phyloP scores from a whole-genome alignment of 495 filamentous ascomycete genomes.

The Hypoxylon trugodes region DNA sequence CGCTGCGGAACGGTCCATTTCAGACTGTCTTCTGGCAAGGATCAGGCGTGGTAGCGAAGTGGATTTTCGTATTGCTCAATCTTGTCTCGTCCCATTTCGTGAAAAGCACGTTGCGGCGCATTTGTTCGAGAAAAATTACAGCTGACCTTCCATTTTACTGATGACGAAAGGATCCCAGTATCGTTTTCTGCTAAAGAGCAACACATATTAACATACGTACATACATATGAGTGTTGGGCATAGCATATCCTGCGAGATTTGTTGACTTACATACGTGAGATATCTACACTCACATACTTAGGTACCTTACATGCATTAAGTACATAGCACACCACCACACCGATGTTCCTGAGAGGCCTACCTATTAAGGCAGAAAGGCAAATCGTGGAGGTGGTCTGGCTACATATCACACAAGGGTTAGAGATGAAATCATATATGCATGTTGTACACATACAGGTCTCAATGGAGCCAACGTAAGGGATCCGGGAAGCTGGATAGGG shows the following conservation, averaged over 20 bases:
- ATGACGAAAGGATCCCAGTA: background rate
- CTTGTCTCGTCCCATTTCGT: background rate
- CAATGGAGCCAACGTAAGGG: conserved; percentile 32
- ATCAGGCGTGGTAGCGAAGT: conserved; percentile 7
- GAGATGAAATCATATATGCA: conserved; percentile 23
- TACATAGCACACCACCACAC: too few relatives aligned
- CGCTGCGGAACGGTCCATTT: conserved; percentile 38
- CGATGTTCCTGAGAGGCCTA: too few relatives aligned
- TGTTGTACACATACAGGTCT: conserved; percentile 23
- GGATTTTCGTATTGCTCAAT: too few relatives aligned
- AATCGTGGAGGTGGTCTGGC: background rate
- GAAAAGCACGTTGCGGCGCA: too few relatives aligned
- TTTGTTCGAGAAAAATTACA: background rate
- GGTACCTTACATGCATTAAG: too few relatives aligned
- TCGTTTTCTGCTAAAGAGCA: background rate
- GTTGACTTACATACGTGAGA: too few relatives aligned
- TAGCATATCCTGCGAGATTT: too few relatives aligned
- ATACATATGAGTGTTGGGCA: too few relatives aligned
- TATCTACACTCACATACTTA: too few relatives aligned
- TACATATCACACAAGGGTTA: conserved; percentile 13
- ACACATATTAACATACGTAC: too few relatives aligned
- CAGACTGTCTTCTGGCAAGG: conserved; percentile 20
- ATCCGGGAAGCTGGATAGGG: conserved; percentile 40
- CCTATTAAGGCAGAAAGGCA: too few relatives aligned
- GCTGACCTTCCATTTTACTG: background rate